Evolutionary conservation across 768 basidiomycete species (phyloP), one percentile per base, ranked within the genome.

Genomic region (Tylopilus balloui): DNA sequence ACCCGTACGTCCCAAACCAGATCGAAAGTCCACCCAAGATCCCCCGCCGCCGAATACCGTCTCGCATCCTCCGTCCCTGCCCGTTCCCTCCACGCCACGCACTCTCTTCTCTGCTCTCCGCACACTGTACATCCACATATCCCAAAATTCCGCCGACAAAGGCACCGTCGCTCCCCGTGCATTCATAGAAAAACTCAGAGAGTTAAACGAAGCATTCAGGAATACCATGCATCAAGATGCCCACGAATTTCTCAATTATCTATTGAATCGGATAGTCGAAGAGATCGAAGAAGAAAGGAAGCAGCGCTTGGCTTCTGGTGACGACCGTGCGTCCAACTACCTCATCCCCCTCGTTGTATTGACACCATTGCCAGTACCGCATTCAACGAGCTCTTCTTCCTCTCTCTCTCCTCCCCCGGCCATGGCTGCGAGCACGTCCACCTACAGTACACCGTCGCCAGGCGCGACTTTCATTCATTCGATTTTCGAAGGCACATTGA

Each of bases 151-250:
- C 5, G 72, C 75, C 19, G 81, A 86, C 65, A 83, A 84, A 62
- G 95, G 95, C 51, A 88, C 88, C 9, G 80, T 97, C 35, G 80
- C 92, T 2, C 96, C 96, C 2, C 81, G 86, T 48, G 88, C 88
- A 20, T 90, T 99, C 69, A 86, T 99, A 64, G 85, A 92, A 62
- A 95, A 95, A 65, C 79, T 98, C 59, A 91, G 90, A 69, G 84
- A 92, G 61, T 76, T 91, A 60, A 98, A 98, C 68, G 91, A 92
- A 60, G 75, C 86, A 39, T 99, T 97, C 63, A 79, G 92, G 41
- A 84, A 84, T 31, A 86, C 88, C 14, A 87, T 88, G 79, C 96
- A 99, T 65, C 96, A 99, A 65, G 96, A 99, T 66, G 96, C 96
- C 3, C 96, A 98, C 70, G 96, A 99, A 69, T 98, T 99, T 68